A percentile compares a stretch with the other conserved stretches of the same genome.
Evolutionary conservation across 352 stramenopile species (phyloP).

Genomic region (Pythium monospermum): DNA sequence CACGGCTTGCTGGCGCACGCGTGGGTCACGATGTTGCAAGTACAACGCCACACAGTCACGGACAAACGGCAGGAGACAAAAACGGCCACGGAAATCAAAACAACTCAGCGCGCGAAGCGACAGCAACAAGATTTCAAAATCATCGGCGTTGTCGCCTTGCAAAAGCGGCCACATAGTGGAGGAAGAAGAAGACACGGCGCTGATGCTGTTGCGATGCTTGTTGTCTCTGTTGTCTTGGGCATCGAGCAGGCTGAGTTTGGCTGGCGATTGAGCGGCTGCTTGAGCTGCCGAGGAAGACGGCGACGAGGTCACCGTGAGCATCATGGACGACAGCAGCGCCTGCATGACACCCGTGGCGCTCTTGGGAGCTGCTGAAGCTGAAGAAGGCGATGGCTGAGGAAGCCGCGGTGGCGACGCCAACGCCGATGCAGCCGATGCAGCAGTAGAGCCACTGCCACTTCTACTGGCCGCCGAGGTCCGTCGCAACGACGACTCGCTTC

Average conservation of each 20-base stretch:
- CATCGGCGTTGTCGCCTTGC: constrained; percentile 30
- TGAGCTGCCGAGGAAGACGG: constrained; percentile 47
- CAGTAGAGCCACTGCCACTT: no score
- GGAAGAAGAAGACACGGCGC: no score
- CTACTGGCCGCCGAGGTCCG: no score
- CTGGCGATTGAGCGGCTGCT: no score
- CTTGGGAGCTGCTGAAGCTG: no score
- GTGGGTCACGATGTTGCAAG: constrained; percentile 76
- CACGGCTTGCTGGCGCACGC: constrained; percentile 78
- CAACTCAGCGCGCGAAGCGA: constrained; percentile 78
- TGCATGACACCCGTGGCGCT: constrained; percentile 57
- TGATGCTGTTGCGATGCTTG: constrained; percentile 5
- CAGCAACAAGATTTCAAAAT: constrained; percentile 68
- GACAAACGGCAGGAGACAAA: constrained; percentile 86
- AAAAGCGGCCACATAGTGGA: no score
- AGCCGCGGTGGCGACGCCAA: constrained; percentile 14
- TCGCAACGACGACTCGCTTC: no score
- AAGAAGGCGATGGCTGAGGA: no score
- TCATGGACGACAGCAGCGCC: constrained; percentile 71
- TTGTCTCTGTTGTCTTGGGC: no score
- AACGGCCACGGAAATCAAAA: constrained; percentile 82
- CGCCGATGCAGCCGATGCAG: constrained; percentile 9
- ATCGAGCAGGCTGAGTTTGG: no score
- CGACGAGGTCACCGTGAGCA: constrained; percentile 38
- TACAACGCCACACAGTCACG: constrained; percentile 86